A percentile compares a stretch with the other conserved stretches of the same genome.
These are phyloP conservation scores for Scheffersomyces cryptocercus DNA, from an alignment of 1,139 yeast species.

Conservation along the genomic window DNA sequence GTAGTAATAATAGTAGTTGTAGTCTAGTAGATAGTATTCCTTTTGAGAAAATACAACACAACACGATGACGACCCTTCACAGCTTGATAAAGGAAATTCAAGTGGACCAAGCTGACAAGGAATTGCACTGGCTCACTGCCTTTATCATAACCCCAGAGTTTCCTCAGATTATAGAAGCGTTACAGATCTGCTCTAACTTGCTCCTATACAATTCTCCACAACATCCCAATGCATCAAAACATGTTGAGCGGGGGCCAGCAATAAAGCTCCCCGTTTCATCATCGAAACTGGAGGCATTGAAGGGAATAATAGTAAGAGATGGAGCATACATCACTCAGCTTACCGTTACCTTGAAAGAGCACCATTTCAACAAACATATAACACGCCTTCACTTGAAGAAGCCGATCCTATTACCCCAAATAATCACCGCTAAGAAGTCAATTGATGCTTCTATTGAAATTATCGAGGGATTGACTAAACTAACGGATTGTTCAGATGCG, in stretches of 20 bases:
- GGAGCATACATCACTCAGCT: constrained; percentile 40
- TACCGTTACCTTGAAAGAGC: constrained; percentile 27
- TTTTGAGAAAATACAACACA: no score
- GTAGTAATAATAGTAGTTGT: no score
- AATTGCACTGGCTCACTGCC: constrained; percentile 43
- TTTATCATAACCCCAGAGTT: constrained; percentile 36
- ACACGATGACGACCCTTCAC: not conserved
- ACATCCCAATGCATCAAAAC: constrained; percentile 29
- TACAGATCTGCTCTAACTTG: constrained; percentile 40
- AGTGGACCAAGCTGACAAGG: constrained; percentile 26
- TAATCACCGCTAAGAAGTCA: constrained; percentile 31
- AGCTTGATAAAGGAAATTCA: constrained; percentile 16
- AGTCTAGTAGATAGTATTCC: no score
- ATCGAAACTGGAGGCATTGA: constrained; percentile 39
- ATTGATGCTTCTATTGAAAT: constrained; percentile 33
- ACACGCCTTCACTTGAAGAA: constrained; percentile 24
- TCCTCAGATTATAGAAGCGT: constrained; percentile 42
- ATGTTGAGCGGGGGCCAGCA: constrained; percentile 37
- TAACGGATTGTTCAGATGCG: constrained; percentile 6
- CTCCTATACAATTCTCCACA: constrained; percentile 42
- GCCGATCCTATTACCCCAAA: constrained; percentile 37
- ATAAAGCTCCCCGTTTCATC: constrained; percentile 43
- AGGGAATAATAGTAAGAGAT: constrained; percentile 45
- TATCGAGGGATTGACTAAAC: constrained; percentile 18
- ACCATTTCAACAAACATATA: constrained; percentile 33